phyloP scores from a whole-genome alignment of 345 rosid species.

The Erucastrum elatum region DNA sequence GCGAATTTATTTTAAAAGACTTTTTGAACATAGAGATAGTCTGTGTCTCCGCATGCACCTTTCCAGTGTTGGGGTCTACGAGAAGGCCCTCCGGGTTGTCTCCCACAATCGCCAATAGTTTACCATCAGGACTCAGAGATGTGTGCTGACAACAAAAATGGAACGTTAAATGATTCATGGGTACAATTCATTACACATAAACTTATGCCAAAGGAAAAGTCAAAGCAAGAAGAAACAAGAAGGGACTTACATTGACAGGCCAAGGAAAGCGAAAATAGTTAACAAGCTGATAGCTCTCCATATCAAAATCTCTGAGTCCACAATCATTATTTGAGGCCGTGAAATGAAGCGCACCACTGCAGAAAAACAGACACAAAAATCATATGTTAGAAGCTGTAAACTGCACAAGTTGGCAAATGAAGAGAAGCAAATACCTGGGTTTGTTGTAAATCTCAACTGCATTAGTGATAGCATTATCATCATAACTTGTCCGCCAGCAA shows the following conservation, averaged over 20 bases:
- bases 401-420: neutral
- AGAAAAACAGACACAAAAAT: conserved; percentile 23
- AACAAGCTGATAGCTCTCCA: conserved; percentile 69
- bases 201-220: neutral
- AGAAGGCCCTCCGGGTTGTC: conserved; percentile 68
- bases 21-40: neutral
- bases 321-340: conserved; percentile 79
- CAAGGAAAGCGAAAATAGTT: conserved; percentile 62
- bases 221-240: neutral
- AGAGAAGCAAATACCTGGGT: conserved; percentile 50
- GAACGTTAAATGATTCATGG: too few relatives aligned
- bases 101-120: conserved; percentile 65
- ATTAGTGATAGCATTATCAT: conserved; percentile 94
- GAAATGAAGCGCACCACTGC: conserved; percentile 73
- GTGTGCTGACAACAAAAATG: conserved; percentile 52
- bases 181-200: too few relatives aligned
- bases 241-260: conserved; percentile 75
- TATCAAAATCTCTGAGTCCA: conserved; percentile 80
- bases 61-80: conserved; percentile 69
- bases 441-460: conserved; percentile 84
- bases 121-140: conserved; percentile 77
- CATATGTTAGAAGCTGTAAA: conserved; percentile 12
- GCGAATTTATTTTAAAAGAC: neutral
- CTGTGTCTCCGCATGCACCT: conserved; percentile 43
- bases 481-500: conserved; percentile 85